phyloP scores from a whole-genome alignment of 352 stramenopile genomes.

The Globisporangium middletonii region DNA sequence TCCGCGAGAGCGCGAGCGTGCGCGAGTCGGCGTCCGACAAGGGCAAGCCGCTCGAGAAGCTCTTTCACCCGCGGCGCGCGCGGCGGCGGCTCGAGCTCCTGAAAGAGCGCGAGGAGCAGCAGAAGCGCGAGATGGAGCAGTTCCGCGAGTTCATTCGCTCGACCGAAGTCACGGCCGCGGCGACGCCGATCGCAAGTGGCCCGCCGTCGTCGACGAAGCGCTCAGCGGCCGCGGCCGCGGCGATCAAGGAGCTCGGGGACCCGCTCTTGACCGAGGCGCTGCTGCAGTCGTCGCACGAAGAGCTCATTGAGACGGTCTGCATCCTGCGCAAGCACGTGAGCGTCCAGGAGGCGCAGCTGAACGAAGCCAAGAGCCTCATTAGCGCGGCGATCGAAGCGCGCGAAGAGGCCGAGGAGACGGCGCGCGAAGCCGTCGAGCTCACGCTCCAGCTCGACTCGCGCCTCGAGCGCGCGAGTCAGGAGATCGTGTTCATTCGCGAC shows the following conservation, averaged over 20 bases:
- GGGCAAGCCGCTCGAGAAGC: conserved; percentile 60
- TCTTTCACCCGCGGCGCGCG: conserved; percentile 71
- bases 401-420: conserved; percentile 65
- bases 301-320: conserved; percentile 67
- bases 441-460: conserved; percentile 64
- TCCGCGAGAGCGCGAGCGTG: conserved; percentile 29
- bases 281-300: conserved; percentile 34
- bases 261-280: conserved; percentile 51
- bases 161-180: conserved; percentile 39
- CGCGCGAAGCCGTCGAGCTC: conserved; percentile 66
- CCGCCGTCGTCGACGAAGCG: conserved; percentile 16
- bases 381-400: conserved; percentile 71
- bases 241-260: conserved; percentile 39
- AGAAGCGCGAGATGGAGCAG: conserved; percentile 82
- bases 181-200: conserved; percentile 8
- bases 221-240: conserved; percentile 15
- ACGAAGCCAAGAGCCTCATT: conserved; percentile 67
- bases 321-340: conserved; percentile 63
- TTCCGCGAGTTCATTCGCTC: conserved; percentile 80
- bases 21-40: conserved; percentile 27
- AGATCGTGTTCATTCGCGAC: conserved; percentile 27
- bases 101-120: conserved; percentile 63
- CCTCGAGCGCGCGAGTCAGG: conserved; percentile 54
- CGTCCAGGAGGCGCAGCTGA: conserved; percentile 69
- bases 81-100: conserved; percentile 53